Evolutionary conservation across 2,329 filamentous ascomycete species (phyloP), one percentile per base, ranked within the genome.

Genomic region (Stachybotrys chartarum): DNA sequence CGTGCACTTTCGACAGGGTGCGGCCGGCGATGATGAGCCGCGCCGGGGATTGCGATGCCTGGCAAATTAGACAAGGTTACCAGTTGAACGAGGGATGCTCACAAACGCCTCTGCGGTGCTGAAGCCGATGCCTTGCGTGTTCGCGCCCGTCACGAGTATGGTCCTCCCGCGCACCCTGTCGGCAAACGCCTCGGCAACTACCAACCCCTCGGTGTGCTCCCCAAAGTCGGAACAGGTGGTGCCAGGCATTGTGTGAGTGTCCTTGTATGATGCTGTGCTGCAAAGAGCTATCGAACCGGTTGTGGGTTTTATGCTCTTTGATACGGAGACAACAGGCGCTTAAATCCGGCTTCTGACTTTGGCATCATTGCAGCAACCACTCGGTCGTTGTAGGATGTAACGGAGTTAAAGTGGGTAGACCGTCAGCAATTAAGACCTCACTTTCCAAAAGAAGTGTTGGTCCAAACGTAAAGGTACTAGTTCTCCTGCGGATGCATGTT

Each of bases 1-100:
- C 64, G 52, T 71, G 63, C 2, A 71, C 49, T 56, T 75, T 78
- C 11, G 60, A 48, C 3, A 60, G 53, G 42, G 64, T 72, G 49
- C 76, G 75, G 14, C 73, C 73, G 14, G 66, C 70, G 35, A 75
- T 66, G 45, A 74, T 72, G 50, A 78, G 67, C 49, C 67, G 59
- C 7, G 64, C 57, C 1, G 75, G 72, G 16, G 49, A 54, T 35
- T 61, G 59, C 12, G 59, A 57, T 44, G 55, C 60, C 57, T 60
- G 30, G 16, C 17, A 12, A 8, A 8, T 50, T 2, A 17, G 48
- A 12, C 30, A 30, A n/a, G 30, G 8, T 31, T 6, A 11, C 7
- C 7, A 5, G 49, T 14, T 14, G 49, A 31, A 16, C 5, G 17
- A 10, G 12, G 18, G 10, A 10, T 12, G 54, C 58, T 56, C 47